A percentile compares a stretch with the other conserved stretches of the same genome.
Evolutionary conservation across 176 grass and related monocot species (phyloP).

Genomic region (sorghum (Sorghum bicolor)): DNA sequence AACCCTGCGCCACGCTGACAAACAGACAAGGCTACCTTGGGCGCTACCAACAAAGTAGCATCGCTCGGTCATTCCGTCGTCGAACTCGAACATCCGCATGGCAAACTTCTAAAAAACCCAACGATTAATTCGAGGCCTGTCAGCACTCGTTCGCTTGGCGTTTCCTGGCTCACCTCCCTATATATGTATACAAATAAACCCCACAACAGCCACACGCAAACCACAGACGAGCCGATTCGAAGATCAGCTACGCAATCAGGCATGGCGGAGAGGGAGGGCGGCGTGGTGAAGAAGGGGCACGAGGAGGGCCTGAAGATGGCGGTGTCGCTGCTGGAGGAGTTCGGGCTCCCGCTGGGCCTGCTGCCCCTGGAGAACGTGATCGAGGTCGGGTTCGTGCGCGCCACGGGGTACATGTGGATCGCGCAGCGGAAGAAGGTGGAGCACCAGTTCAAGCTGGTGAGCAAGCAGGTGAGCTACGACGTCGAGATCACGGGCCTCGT

Average conservation of each 20-base stretch:
- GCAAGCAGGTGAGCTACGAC: conserved; percentile 75
- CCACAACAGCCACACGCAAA: neutral
- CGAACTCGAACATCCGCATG: neutral
- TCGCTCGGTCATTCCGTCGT: neutral
- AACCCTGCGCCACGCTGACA: neutral
- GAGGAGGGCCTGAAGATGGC: conserved; percentile 52
- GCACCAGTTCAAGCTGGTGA: conserved; percentile 68
- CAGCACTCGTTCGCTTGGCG: neutral
- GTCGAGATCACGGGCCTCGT: conserved; percentile 57
- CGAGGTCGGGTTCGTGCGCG: conserved; percentile 70
- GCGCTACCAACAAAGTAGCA: neutral
- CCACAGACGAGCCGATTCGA: neutral
- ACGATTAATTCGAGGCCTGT: conserved; percentile 27
- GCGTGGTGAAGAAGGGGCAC: conserved; percentile 51
- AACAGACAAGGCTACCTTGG: neutral
- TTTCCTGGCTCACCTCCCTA: neutral
- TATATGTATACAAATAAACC: neutral
- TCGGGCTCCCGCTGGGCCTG: conserved; percentile 72
- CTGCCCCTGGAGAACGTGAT: conserved; percentile 56
- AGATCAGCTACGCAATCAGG: no score
- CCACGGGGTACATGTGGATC: conserved; percentile 81
- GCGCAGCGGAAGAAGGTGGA: conserved; percentile 54
- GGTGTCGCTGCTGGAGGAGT: conserved; percentile 57
- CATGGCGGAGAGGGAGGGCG: conserved; percentile 50
- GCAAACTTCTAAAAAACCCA: conserved; percentile 21